Evolutionary conservation across 2,329 filamentous ascomycete genomes (phyloP), one percentile per base, ranked within the genome.

Genomic region (Trichophyton simii): DNA sequence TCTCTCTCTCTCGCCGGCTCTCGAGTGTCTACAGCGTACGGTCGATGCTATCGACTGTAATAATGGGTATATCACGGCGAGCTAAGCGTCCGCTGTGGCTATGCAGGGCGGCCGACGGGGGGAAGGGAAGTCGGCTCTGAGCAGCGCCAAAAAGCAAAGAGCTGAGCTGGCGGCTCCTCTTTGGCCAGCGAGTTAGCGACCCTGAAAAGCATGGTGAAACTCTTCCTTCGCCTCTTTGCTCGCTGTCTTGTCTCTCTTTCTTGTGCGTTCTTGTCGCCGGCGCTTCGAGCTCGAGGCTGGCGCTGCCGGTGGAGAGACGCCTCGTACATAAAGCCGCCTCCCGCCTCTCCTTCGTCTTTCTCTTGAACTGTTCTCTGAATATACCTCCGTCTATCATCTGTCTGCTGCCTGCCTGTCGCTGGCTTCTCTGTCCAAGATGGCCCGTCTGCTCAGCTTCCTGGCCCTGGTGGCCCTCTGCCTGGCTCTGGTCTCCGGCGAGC

Each of bases 401-500:
- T 22, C 22, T 22, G 22, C 22, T 18, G 18, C 18, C 18, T 18
- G 18, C 22, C 55, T 58, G 15, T 41, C 34, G 18, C 18, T 18
- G 2, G 11, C 13, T 20, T 18, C 9, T 42, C 34, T 25, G n/a
- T 11, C 15, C 55, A 62, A 34, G 20, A 65, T 65, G 63, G 34
- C 62, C 38, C 59, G 48, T 54, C 58, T 59, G 7, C 58, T 59
- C 15, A 18, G 25, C 57, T 41, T 59, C 20, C 28, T 55, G 18
- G 52, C 48, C 25, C 20, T 62, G n/a, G 42, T 57, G 34, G 54
- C 38, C 22, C 44, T 61, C 28, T 28, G 63, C 28, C 50, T 65
- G 41, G 25, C 52, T 18, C 41, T 62, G 6, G 52, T 54, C 25
- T 58, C 61, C 20, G 57, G 57, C 22, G 62, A 63, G 58, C 62